Evolutionary conservation across 2,329 filamentous ascomycete species (phyloP), one percentile per base, ranked within the genome.

Genomic region (Pseudocercospora pini-densiflorae): DNA sequence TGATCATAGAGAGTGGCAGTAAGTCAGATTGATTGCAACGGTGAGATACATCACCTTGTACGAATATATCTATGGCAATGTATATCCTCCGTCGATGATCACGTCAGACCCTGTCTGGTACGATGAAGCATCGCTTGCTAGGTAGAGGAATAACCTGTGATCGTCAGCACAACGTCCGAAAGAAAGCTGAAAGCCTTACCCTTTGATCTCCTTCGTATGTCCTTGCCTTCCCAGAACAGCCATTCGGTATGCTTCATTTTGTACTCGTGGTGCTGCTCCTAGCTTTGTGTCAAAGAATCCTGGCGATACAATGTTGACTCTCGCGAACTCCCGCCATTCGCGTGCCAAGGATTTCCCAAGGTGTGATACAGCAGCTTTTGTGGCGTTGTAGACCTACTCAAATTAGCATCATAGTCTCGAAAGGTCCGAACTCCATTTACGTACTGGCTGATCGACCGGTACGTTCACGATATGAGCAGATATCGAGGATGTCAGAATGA

Each of bases 281-380:
- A 87, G 85, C 70, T 85, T 84, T 0, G 85, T 87, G 62, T 86
- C 81, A 70, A 87, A 85, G 75, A 85, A 88, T 9, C 84, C 84
- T 0, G 84, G 84, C 0, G 81, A 83, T 10, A 88, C 83, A 53
- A 84, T 80, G 70, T 88, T 88, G 29, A 87, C 86, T 2, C 86
- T 80, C 2, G 85, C 86, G 68, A 87, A 75, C 2, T 86, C 83
- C 12, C 83, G 77, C 86, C 86, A 88, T 68, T 88, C 45, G 8
- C 59, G 45, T 16, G 47, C 60, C 40, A 62, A 62, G 12, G 60
- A 62, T 51, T 62, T 59, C 2, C 54, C 53, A 6, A 24, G 24
- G 27, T 59, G 57, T 29, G 33, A 59, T 16, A 87, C 81, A 27
- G 81, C 85, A 0, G 86, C 85, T 72, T 88, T 88, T 31, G 81